Conservation (phyloP, 1,284 basidiomycete genomes). For the Bothia castanella region DNA sequence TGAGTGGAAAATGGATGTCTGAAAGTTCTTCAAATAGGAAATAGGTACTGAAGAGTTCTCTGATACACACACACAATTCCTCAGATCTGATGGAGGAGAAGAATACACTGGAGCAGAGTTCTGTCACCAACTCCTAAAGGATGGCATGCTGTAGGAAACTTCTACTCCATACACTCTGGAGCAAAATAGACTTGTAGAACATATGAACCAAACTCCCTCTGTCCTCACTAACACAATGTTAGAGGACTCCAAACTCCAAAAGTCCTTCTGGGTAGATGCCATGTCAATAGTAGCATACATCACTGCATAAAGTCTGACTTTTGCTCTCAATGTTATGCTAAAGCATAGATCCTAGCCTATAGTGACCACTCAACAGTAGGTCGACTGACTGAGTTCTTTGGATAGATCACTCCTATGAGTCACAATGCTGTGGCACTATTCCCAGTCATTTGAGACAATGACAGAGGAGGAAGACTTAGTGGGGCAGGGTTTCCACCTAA, state of each 20-base stretch:
- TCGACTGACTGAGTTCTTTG: no score
- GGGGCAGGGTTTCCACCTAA: no score
- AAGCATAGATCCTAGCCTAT: no score
- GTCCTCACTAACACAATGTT: constrained; percentile 25
- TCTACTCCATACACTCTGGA: constrained; percentile 1
- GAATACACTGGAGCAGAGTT: constrained; percentile 16
- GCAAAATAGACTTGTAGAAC: constrained; percentile 5
- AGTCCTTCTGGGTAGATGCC: constrained; percentile 30
- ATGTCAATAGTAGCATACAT: constrained; percentile 13
- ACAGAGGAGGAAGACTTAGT: no score
- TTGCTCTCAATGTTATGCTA: no score
- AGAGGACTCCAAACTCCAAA: constrained; percentile 17
- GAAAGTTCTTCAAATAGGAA: constrained; percentile 17
- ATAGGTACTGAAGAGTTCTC: constrained; percentile 7
- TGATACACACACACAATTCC: background rate
- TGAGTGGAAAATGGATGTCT: constrained; percentile 18
- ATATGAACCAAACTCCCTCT: constrained; percentile 31
- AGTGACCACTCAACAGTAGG: no score
- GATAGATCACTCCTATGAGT: no score
- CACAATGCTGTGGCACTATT: no score
- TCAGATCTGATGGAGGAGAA: background rate
- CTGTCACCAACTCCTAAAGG: constrained; percentile 22
- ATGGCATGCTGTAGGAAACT: background rate
- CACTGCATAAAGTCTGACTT: background rate
- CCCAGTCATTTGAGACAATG: no score